Conservation (phyloP, 192 early-diverging fungal genomes). For the Borealophlyctis nickersoniae region DNA sequence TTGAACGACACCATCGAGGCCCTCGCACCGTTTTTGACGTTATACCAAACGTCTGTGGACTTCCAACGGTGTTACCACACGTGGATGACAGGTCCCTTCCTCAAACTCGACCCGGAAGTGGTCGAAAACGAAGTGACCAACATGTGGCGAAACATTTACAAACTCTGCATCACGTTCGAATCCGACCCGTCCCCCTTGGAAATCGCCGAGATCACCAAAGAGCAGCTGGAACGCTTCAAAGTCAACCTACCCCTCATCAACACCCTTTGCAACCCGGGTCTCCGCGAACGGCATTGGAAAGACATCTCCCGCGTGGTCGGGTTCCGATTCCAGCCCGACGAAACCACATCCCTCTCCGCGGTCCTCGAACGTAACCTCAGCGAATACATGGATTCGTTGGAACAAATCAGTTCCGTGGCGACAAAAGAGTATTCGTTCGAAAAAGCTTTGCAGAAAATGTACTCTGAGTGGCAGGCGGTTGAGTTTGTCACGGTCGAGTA, state of each 20-base stretch:
- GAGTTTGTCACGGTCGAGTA: constrained; percentile 54
- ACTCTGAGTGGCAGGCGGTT: constrained; percentile 56
- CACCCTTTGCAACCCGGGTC: constrained; percentile 58
- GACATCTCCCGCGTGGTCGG: constrained; percentile 60
- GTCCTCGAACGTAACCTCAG: constrained; percentile 55
- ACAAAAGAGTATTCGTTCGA: constrained; percentile 65
- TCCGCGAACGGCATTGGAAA: constrained; percentile 56
- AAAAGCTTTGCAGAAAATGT: constrained; percentile 65
- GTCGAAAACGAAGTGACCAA: constrained; percentile 58
- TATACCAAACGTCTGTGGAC: constrained; percentile 62
- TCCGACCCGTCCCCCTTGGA: constrained; percentile 46
- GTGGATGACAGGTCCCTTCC: constrained; percentile 62
- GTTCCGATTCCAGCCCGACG: constrained; percentile 61
- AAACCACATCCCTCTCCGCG: constrained; percentile 46
- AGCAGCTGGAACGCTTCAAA: constrained; percentile 61
- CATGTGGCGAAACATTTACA: constrained; percentile 61
- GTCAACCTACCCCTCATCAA: constrained; percentile 53
- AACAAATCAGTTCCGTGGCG: constrained; percentile 49
- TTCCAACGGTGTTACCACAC: constrained; percentile 57
- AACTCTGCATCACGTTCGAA: constrained; percentile 41
- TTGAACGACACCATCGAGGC: constrained; percentile 38
- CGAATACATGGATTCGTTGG: constrained; percentile 52
- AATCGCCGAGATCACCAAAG: constrained; percentile 57
- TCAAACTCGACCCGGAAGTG: constrained; percentile 58
- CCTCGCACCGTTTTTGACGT: constrained; percentile 50